Conservation (phyloP, 2,329 filamentous ascomycete genomes). For the Botrytis paeoniae region DNA sequence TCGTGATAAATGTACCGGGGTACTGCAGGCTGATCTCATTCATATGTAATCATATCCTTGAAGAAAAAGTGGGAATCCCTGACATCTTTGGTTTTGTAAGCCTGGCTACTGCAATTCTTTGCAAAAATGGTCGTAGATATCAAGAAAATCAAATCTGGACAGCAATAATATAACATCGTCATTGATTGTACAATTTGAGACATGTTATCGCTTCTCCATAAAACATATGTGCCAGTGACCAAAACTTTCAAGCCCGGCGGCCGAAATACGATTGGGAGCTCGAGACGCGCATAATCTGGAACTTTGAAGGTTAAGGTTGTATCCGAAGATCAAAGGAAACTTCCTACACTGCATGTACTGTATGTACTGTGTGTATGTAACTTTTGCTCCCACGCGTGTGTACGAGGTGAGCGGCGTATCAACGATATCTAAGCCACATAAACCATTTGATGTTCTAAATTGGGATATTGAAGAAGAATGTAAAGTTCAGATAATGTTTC, state of each 20-base stretch:
- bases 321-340: conserved; percentile 11
- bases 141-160: not conserved
- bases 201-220: conserved; percentile 10
- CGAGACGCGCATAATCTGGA: conserved; percentile 16
- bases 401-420: not conserved
- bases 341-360: not conserved
- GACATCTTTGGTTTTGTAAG: not conserved
- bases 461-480: not conserved
- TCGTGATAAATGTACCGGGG: conserved; percentile 13
- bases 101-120: not conserved
- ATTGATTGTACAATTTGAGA: conserved; percentile 12
- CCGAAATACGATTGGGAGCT: conserved; percentile 11
- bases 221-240: conserved; percentile 10
- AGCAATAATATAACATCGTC: not conserved
- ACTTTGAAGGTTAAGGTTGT: conserved; percentile 9
- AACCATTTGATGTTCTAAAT: not conserved
- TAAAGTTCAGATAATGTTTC: not conserved
- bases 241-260: not conserved
- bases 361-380: not conserved
- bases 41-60: conserved; percentile 7
- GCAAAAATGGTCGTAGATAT: not conserved
- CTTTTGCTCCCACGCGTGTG: not conserved
- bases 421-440: not conserved
- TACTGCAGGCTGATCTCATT: conserved; percentile 18
- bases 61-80: conserved; percentile 8